phyloP scores from a whole-genome alignment of 257 asterid genomes.

The Primulina huaijiensis region DNA sequence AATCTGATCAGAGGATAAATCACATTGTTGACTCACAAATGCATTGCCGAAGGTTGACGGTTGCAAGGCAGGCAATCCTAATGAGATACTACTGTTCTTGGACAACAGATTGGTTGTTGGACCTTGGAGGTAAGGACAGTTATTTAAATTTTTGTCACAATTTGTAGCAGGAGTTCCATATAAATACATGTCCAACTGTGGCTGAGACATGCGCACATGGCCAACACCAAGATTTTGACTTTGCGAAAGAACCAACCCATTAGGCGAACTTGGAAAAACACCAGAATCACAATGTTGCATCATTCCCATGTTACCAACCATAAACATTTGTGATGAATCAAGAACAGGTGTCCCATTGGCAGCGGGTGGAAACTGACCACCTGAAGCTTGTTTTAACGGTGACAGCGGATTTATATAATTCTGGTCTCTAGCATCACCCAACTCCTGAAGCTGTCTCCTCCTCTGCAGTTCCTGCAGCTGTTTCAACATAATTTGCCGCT shows the following conservation, averaged over 20 bases:
- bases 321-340: constrained; percentile 48
- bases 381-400: constrained; percentile 35
- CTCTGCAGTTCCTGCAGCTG: constrained; percentile 72
- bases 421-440: constrained; percentile 40
- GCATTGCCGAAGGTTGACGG: neutral
- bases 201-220: constrained; percentile 38
- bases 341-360: constrained; percentile 38
- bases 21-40: neutral
- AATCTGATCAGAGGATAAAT: neutral
- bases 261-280: constrained; percentile 39
- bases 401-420: constrained; percentile 39
- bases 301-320: constrained; percentile 42
- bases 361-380: constrained; percentile 30
- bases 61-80: neutral
- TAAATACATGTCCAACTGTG: constrained; percentile 40
- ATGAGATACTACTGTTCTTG: neutral
- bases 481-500: constrained; percentile 63
- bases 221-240: constrained; percentile 35
- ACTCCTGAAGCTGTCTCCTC: constrained; percentile 57
- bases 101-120: neutral
- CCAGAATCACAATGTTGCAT: constrained; percentile 38
- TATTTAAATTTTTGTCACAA: constrained; percentile 35
- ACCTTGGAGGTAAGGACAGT: constrained; percentile 28
- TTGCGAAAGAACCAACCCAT: constrained; percentile 50
- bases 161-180: constrained; percentile 37